These are phyloP conservation scores for Pulveroboletus sp. DNA, from an alignment of 768 basidiomycete species.

Conservation along the genomic window DNA sequence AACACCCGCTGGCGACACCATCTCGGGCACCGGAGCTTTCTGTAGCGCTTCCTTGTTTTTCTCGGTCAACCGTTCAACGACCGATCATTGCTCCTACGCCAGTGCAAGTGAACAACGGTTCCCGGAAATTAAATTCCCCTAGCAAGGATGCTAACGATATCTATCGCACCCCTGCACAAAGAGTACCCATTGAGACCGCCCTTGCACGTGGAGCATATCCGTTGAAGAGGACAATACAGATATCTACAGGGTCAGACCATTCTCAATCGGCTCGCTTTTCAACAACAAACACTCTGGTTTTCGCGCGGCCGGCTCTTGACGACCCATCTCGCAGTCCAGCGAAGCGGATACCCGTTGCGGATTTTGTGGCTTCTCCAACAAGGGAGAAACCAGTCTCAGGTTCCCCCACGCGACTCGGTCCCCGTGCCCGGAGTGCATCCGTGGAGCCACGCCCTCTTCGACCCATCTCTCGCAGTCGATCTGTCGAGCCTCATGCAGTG, in stretches of 20 bases:
- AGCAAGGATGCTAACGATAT: slow-evolving; percentile 36
- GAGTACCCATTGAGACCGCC: slow-evolving; percentile 54
- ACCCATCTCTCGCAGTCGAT: slow-evolving; percentile 23
- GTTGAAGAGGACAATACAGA: slow-evolving; percentile 39
- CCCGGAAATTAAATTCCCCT: slow-evolving; percentile 23
- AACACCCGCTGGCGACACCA: slow-evolving; percentile 23
- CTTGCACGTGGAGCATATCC: slow-evolving; percentile 48
- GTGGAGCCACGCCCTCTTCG: slow-evolving; percentile 30
- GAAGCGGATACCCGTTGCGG: slow-evolving; percentile 30
- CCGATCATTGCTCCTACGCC: slow-evolving; percentile 29
- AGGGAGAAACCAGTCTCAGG: neutral
- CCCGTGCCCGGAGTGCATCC: slow-evolving; percentile 31
- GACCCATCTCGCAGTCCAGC: slow-evolving; percentile 36
- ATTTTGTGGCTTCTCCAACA: slow-evolving; percentile 27
- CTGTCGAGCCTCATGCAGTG: slow-evolving; percentile 23
- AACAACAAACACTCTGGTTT: slow-evolving; percentile 30
- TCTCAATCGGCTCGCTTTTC: slow-evolving; percentile 13
- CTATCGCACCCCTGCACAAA: slow-evolving; percentile 56
- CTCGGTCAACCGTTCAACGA: slow-evolving; percentile 21
- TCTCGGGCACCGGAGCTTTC: slow-evolving; percentile 11
- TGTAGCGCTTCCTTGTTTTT: slow-evolving; percentile 13
- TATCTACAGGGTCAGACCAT: slow-evolving; percentile 26
- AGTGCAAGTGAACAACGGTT: slow-evolving; percentile 13
- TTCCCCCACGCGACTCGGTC: slow-evolving; percentile 17
- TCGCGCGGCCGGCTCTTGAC: slow-evolving; percentile 37